phyloP scores from a whole-genome alignment of 1,284 basidiomycete species.

The Fomitopsis schrenkii region DNA sequence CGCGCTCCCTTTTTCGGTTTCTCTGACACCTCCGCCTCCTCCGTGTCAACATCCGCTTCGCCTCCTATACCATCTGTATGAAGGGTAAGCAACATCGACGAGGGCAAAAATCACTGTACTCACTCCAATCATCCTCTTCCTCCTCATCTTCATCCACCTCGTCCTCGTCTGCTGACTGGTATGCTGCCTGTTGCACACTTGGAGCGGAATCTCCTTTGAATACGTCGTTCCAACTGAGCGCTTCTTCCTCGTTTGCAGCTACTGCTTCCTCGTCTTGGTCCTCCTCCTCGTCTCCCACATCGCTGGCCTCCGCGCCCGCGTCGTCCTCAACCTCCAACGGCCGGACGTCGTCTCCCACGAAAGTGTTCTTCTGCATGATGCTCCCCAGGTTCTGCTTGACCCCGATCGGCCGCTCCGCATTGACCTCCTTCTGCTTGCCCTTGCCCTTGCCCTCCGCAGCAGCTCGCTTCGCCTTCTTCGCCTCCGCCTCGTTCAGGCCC shows the following conservation, averaged over 20 bases:
- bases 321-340: conserved; percentile 50
- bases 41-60: conserved; percentile 5
- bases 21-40: conserved; percentile 10
- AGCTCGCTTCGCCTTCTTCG: conserved; percentile 46
- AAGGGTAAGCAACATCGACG: neutral
- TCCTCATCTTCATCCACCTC: conserved; percentile 27
- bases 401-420: conserved; percentile 32
- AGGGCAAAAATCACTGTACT: neutral
- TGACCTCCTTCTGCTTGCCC: conserved; percentile 29
- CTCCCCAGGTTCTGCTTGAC: conserved; percentile 74
- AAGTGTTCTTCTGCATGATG: conserved; percentile 84
- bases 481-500: conserved; percentile 62
- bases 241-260: conserved; percentile 33
- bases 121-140: conserved; percentile 14
- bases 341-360: conserved; percentile 67
- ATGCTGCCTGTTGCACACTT: conserved; percentile 7
- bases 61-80: conserved; percentile 1
- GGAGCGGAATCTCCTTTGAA: conserved; percentile 37
- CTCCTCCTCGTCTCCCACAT: conserved; percentile 24
- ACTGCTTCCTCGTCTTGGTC: conserved; percentile 26
- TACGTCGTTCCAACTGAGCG: conserved; percentile 64
- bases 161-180: conserved; percentile 4
- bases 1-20: conserved; percentile 58
- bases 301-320: conserved; percentile 23
- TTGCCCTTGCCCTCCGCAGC: conserved; percentile 33